Percentiles rank a stretch among this genome's conserved stretches.
phyloP scores from a whole-genome alignment of 495 filamentous ascomycete species.

The Trichoderma reesei region DNA sequence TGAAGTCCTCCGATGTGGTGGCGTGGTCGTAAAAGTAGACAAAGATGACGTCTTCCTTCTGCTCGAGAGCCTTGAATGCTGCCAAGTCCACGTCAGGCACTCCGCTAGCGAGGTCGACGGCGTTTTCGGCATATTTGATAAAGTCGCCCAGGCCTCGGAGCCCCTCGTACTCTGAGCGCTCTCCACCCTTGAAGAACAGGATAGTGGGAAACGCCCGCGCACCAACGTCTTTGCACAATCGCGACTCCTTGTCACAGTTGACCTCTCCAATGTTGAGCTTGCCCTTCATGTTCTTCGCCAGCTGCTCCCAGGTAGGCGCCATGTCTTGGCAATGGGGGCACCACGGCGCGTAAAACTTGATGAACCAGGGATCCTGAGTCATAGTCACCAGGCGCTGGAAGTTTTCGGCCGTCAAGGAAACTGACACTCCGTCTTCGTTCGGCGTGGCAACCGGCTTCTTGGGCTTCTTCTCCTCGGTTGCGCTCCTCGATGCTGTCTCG shows the following conservation, averaged over 20 bases:
- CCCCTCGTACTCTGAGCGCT: conserved; percentile 86
- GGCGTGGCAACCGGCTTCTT: conserved; percentile 44
- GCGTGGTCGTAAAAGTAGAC: conserved; percentile 95
- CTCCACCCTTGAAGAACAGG: conserved; percentile 85
- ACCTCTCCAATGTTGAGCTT: conserved; percentile 89
- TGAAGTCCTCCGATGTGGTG: conserved; percentile 84
- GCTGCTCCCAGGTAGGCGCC: conserved; percentile 79
- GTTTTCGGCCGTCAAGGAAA: conserved; percentile 67
- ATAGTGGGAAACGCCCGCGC: conserved; percentile 78
- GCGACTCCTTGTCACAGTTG: conserved; percentile 76
- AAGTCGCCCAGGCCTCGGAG: conserved; percentile 89
- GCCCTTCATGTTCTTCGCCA: conserved; percentile 81
- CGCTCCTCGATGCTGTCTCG: neutral
- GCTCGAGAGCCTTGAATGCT: conserved; percentile 73
- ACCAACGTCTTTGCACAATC: conserved; percentile 81
- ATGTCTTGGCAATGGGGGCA: conserved; percentile 90
- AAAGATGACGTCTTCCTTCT: conserved; percentile 91
- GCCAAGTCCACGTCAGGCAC: conserved; percentile 69
- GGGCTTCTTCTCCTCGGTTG: conserved; percentile 3
- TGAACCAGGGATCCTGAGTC: conserved; percentile 88
- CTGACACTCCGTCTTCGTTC: conserved; percentile 65
- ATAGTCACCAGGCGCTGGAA: conserved; percentile 82
- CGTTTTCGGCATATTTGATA: conserved; percentile 75
- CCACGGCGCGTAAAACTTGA: conserved; percentile 98
- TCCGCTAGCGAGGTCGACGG: conserved; percentile 63